A percentile compares a stretch with the other conserved stretches of the same genome.
Conservation (phyloP, 129 eudicot species). For the Saussurea involucrata region DNA sequence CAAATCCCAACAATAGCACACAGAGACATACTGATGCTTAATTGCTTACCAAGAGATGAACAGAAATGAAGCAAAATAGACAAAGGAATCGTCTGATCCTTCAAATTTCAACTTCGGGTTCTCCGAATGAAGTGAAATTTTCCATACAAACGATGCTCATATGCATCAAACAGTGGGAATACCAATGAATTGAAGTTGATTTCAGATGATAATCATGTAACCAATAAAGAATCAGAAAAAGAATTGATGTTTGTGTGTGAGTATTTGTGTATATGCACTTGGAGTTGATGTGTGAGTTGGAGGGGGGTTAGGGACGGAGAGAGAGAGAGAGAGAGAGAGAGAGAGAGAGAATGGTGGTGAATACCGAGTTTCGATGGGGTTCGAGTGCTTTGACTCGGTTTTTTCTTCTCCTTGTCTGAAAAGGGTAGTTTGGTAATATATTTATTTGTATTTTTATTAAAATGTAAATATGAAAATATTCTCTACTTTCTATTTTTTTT, state of each 20-base stretch:
- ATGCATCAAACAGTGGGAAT: conserved; percentile 21
- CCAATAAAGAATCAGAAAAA: background rate
- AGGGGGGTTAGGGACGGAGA: conserved; percentile 29
- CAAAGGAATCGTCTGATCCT: conserved; percentile 7
- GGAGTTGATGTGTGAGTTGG: conserved; percentile 22
- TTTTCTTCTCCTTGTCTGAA: background rate
- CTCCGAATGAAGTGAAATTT: background rate
- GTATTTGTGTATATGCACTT: conserved; percentile 13
- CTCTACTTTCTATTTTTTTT: too few relatives aligned
- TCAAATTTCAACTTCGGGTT: conserved; percentile 6
- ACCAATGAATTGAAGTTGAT: conserved; percentile 1
- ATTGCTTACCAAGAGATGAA: conserved; percentile 8
- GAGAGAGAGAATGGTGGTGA: conserved; percentile 4
- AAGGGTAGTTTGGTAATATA: background rate
- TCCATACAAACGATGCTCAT: conserved; percentile 6
- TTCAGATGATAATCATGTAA: conserved; percentile 7
- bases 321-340: conserved; percentile 2
- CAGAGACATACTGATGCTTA: background rate
- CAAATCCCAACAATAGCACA: conserved; percentile 10
- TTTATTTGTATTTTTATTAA: background rate
- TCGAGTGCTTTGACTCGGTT: conserved; percentile 18
- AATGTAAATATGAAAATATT: too few relatives aligned
- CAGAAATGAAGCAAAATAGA: background rate
- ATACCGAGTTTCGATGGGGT: conserved; percentile 9
- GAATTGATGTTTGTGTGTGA: background rate